Evolutionary conservation across 805 yeast species (phyloP).

Genomic region (Candida nitratophila): DNA sequence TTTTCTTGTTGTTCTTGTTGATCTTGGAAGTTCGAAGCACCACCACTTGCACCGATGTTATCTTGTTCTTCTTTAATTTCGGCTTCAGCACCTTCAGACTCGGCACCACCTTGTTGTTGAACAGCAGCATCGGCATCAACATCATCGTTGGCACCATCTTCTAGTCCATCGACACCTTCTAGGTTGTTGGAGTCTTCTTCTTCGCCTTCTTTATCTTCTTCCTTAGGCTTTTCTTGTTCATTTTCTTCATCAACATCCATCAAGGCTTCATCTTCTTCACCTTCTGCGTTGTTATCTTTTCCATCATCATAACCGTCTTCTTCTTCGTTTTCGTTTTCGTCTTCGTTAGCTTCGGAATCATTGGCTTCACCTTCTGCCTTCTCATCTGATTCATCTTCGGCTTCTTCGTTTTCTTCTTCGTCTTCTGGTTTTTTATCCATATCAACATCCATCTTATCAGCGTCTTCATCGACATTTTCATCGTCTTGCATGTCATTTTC

Average conservation of each 20-base stretch:
- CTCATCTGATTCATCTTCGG: slow-evolving; percentile 15
- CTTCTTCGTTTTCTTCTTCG: slow-evolving; percentile 15
- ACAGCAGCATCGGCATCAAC: slow-evolving; percentile 27
- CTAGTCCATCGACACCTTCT: slow-evolving; percentile 17
- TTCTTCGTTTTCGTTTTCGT: slow-evolving; percentile 19
- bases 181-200: slow-evolving; percentile 2
- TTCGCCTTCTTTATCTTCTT: slow-evolving; percentile 3
- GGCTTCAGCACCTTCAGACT: slow-evolving; percentile 31
- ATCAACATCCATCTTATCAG: slow-evolving; percentile 11
- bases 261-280: slow-evolving; percentile 18
- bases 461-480: slow-evolving; percentile 12
- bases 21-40: slow-evolving; percentile 28
- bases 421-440: slow-evolving; percentile 13
- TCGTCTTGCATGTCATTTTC: slow-evolving; percentile 21
- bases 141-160: slow-evolving; percentile 26
- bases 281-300: slow-evolving; percentile 18
- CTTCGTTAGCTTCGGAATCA: slow-evolving; percentile 18
- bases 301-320: slow-evolving; percentile 24
- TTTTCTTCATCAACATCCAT: slow-evolving; percentile 24
- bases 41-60: slow-evolving; percentile 63
- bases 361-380: slow-evolving; percentile 21
- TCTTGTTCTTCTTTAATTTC: slow-evolving; percentile 38
- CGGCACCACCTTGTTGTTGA: slow-evolving; percentile 25
- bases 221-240: slow-evolving; percentile 13
- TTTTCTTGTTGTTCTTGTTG: slow-evolving; percentile 35